Base-by-base conservation (phyloP, 202 grass and related monocot genomes). In the Carex sylvatica region DNA sequence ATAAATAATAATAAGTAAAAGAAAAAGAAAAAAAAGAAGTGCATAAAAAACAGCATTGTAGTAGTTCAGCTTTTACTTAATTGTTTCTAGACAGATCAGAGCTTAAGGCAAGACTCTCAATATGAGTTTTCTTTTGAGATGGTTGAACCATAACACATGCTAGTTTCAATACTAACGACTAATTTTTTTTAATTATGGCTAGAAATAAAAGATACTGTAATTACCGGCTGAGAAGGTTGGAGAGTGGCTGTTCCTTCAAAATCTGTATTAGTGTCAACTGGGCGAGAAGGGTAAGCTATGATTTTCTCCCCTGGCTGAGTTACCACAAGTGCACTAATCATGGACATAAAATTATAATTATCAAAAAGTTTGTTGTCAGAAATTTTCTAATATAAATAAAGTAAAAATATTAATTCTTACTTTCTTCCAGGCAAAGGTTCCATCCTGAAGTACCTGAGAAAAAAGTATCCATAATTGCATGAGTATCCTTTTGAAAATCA, bases 211-310 rank as follows among this genome's bases (percentile, higher is more conserved):
- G 51, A 79, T 82, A 74, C 18, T 60, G 84, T 19, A 40, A 38
- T 83, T 97, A 97, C 93, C 85, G 86, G 88, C 80, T 99, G 96
- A 91, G 86, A 88, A 87, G 93, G 89, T 89, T 99, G 93, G 87
- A 99, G 89, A 70, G 87, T 91, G 63, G 91, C 87, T 22, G 96
- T 99, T 86, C 96, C 96, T 91, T 99, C 96, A 83, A 99, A 99
- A 86, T 99, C 96, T 30, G 91, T 93, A 84, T 89, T 87, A 20
- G 89, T 92, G 81, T 99, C 96, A 67, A 99, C 96, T 11, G 96
- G 96, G 87, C 96, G 96, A 82, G 88, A 68, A 89, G 92, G 92
- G 74, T 99, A 99, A 58, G 44, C 18, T 40, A 99, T 91, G 84
- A 83, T 78, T 90, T 93, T 99, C 23, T 99, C 96, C 56, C 87